Conservation (phyloP, 208 protist genomes). For the Leishmania turanica region DNA sequence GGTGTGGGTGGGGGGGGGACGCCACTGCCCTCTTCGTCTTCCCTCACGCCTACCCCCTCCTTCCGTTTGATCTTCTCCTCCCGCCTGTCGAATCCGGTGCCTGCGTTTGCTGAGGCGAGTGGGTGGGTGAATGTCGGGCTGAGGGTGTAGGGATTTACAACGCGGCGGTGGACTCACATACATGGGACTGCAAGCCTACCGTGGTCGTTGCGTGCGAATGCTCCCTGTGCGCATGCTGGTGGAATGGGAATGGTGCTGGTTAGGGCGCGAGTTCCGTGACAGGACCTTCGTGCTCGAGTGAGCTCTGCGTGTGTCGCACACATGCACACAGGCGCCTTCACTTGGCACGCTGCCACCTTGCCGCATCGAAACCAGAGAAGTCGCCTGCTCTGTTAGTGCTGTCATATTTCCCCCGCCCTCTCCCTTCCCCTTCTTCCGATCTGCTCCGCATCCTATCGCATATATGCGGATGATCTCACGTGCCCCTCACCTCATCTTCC, state of each 20-base stretch:
- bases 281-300: neutral
- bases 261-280: neutral
- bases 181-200: neutral
- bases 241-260: neutral
- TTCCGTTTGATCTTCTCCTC: neutral
- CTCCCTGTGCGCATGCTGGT: neutral
- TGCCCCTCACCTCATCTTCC: neutral
- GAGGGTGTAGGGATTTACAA: neutral
- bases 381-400: neutral
- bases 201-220: neutral
- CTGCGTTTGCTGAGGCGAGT: neutral
- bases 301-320: neutral
- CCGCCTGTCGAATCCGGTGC: neutral
- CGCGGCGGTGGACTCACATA: neutral
- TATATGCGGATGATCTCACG: neutral
- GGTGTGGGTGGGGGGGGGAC: too few species aligned
- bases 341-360: neutral
- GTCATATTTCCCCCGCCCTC: neutral
- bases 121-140: neutral
- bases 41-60: neutral
- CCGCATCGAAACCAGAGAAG: neutral
- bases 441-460: neutral
- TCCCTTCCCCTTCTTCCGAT: slow-evolving; percentile 4
- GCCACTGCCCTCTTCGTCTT: neutral
- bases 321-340: neutral